phyloP scores from a whole-genome alignment of 805 yeast species.

The Clavispora fructus region DNA sequence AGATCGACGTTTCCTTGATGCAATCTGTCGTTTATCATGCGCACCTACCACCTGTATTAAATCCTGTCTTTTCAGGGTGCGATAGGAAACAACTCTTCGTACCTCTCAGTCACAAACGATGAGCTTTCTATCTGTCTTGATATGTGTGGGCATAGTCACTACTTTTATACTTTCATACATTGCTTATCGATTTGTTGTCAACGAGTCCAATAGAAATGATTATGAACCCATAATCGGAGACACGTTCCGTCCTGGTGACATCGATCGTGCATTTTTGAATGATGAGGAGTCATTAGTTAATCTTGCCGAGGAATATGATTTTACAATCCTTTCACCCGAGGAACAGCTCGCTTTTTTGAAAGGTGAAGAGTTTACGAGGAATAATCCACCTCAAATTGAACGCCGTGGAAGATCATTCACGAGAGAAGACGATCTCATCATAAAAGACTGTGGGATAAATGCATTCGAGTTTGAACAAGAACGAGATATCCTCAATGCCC shows the following conservation, averaged over 20 bases:
- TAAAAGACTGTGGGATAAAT: slow-evolving; percentile 33
- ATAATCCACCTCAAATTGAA: slow-evolving; percentile 28
- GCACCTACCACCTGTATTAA: neutral
- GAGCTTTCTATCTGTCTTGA: neutral
- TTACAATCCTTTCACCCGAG: slow-evolving; percentile 33
- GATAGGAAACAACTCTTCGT: neutral
- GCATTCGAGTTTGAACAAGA: slow-evolving; percentile 41
- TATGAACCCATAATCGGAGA: slow-evolving; percentile 1
- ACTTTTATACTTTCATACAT: neutral
- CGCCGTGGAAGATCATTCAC: slow-evolving; percentile 30
- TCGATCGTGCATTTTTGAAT: slow-evolving; percentile 35
- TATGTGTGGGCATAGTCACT: neutral
- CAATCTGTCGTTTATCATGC: neutral
- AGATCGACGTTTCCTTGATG: too few relatives aligned
- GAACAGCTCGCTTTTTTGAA: slow-evolving; percentile 32
- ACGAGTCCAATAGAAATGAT: neutral
- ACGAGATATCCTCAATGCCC: slow-evolving; percentile 22
- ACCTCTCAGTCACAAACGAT: neutral
- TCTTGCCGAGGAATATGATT: slow-evolving; percentile 34
- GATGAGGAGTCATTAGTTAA: slow-evolving; percentile 34
- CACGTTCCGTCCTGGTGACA: slow-evolving; percentile 11
- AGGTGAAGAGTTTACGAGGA: slow-evolving; percentile 30
- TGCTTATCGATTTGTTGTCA: neutral
- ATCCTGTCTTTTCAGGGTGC: neutral
- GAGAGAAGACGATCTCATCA: slow-evolving; percentile 22